Evolutionary conservation across 163 green algal genomes (phyloP), one percentile per base, ranked within the genome.

Genomic region (Trebouxia gelatinosa): DNA sequence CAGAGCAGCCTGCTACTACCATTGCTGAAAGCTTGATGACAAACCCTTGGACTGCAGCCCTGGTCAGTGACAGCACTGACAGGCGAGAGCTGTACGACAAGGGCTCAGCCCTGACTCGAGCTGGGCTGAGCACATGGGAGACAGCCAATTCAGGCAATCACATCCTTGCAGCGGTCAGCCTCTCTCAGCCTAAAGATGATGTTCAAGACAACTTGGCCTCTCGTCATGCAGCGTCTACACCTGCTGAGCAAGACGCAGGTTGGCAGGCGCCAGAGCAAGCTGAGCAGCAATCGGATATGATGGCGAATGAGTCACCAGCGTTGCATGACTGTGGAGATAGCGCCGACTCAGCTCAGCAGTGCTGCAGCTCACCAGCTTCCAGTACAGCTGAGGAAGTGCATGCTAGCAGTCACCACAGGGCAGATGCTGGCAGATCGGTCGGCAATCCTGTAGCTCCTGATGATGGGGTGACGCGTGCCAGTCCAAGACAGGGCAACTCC

Each of bases 11-110:
- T 7, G 75, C 81, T 5, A 76, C 83, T 43, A 61, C 78, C 13
- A 78, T 87, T 17, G 85, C 77, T 58, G 81, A 89, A n/a, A 78
- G 78, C 59, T 77, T 89, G 50, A 37, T 79, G 1, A 71, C 80
- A 48, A 89, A 87, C 72, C 83, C 81, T 0, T 89, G 81, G 80
- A 84, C 78, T 16, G 38, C 50, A 37, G 29, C 59, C 0, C 48
- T 54, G 46, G 17, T 78, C 19, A 29, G 51, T 17, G 32, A 31
- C 17, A 31, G 50, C 23, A 19, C 32, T 66, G 51, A 35, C 50
- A 48, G 21, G 43, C 71, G n/a, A n/a, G 26, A 68, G 71, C 29
- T 61, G 34, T 66, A 65, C 26, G 51, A 31, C 71, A 50, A 48
- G 13, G 38, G 34, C 48, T 13, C 32, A n/a, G 50, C 46, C 21